Conservation (phyloP, 75 land plant genomes). For the Sequoiadendron giganteum region DNA sequence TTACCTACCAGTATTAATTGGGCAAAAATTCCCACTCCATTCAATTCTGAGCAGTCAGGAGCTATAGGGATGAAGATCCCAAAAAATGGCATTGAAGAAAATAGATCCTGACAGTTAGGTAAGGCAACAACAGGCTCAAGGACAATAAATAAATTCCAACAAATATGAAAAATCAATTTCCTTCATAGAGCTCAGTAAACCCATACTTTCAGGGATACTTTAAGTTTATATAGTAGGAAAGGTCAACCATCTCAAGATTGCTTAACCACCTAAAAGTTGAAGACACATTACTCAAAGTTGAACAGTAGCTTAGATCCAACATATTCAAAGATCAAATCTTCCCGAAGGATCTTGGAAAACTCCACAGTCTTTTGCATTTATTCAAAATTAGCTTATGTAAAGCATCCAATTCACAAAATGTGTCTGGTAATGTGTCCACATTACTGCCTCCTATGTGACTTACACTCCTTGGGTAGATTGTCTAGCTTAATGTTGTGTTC, state of each 20-base stretch:
- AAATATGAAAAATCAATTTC: neutral
- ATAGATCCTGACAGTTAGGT: too few relatives aligned
- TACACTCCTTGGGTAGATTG: neutral
- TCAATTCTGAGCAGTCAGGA: too few relatives aligned
- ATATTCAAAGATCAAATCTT: neutral
- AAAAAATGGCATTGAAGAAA: too few relatives aligned
- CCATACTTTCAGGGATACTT: neutral
- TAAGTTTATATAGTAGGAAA: neutral
- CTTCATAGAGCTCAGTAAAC: neutral
- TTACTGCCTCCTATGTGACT: neutral
- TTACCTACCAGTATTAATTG: too few relatives aligned
- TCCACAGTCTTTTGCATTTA: neutral
- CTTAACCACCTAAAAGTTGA: neutral
- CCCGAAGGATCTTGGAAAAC: neutral
- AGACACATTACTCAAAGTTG: neutral
- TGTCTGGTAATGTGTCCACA: neutral
- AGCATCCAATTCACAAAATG: neutral
- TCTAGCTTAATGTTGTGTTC: neutral
- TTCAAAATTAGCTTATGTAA: too few relatives aligned
- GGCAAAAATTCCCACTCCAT: too few relatives aligned
- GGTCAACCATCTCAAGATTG: neutral
- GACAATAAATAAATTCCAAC: too few relatives aligned
- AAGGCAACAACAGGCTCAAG: too few relatives aligned
- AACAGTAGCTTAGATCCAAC: neutral
- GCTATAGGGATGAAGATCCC: too few relatives aligned